phyloP scores from a whole-genome alignment of 371 early-diverging fungal species.

The Blyttiomyces sp. region DNA sequence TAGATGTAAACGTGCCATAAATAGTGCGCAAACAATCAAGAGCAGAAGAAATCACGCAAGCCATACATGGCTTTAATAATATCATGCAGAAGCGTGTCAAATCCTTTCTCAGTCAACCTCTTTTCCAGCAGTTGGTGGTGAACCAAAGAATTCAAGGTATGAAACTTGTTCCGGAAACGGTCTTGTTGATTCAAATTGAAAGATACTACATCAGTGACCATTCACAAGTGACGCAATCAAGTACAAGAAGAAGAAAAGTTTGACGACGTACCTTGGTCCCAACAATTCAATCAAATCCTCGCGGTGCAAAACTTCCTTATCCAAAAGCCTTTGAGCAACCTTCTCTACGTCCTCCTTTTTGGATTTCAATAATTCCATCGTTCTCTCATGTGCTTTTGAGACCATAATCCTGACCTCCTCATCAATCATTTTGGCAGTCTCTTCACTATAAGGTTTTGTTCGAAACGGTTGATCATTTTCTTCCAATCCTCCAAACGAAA shows the following conservation, averaged over 20 bases:
- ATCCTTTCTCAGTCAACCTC: no score
- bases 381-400: conserved; percentile 75
- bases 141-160: no score
- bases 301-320: conserved; percentile 93
- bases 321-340: conserved; percentile 86
- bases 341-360: conserved; percentile 84
- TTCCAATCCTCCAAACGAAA: conserved; percentile 71
- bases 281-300: conserved; percentile 91
- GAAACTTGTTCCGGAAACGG: no score
- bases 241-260: not conserved
- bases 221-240: not conserved
- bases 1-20: no score
- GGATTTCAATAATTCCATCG: conserved; percentile 73
- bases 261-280: conserved; percentile 56
- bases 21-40: no score
- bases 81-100: no score
- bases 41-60: no score
- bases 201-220: not conserved
- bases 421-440: conserved; percentile 92
- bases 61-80: no score
- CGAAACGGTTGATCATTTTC: conserved; percentile 70
- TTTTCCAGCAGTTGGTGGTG: no score
- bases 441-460: conserved; percentile 95
- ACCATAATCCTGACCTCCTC: conserved; percentile 86
- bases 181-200: no score